Evolutionary conservation across 768 basidiomycete species (phyloP).

Genomic region (Calocera cornea): DNA sequence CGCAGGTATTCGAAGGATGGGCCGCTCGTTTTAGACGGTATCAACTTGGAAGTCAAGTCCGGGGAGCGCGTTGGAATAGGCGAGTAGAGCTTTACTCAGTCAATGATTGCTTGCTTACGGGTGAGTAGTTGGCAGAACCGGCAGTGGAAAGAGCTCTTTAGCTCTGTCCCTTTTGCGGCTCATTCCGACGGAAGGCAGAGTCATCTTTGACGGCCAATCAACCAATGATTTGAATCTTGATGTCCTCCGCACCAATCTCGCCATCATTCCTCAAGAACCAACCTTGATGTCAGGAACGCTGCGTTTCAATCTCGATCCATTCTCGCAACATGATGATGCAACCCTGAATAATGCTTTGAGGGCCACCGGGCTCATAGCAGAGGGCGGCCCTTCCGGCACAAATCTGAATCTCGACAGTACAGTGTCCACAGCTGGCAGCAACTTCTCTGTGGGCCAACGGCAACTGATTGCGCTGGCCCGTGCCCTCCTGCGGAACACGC

Average conservation of each 20-base stretch:
- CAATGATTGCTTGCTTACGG: neutral
- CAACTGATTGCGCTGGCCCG: conserved; percentile 32
- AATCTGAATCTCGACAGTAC: conserved; percentile 22
- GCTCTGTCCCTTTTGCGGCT: conserved; percentile 26
- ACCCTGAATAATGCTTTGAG: conserved; percentile 9
- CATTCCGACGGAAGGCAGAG: conserved; percentile 25
- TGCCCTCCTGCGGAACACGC: conserved; percentile 19
- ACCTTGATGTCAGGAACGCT: conserved; percentile 15
- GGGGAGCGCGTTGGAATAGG: conserved; percentile 20
- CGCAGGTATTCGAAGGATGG: neutral
- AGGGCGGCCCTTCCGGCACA: neutral
- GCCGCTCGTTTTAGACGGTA: neutral
- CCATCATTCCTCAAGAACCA: conserved; percentile 28
- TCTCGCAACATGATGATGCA: conserved; percentile 21
- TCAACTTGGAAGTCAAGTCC: neutral
- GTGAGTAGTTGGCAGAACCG: conserved; percentile 36
- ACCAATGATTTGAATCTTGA: conserved; percentile 23
- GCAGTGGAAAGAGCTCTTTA: conserved; percentile 8
- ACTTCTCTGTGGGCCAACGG: conserved; percentile 30
- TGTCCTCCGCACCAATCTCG: conserved; percentile 22
- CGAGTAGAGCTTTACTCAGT: neutral
- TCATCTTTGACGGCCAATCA: conserved; percentile 23
- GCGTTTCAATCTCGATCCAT: conserved; percentile 26
- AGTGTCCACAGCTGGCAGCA: conserved; percentile 28
- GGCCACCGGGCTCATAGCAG: conserved; percentile 12